Evolutionary conservation across 2,329 filamentous ascomycete species (phyloP), one percentile per base, ranked within the genome.

Genomic region (Cercospora sojina): DNA sequence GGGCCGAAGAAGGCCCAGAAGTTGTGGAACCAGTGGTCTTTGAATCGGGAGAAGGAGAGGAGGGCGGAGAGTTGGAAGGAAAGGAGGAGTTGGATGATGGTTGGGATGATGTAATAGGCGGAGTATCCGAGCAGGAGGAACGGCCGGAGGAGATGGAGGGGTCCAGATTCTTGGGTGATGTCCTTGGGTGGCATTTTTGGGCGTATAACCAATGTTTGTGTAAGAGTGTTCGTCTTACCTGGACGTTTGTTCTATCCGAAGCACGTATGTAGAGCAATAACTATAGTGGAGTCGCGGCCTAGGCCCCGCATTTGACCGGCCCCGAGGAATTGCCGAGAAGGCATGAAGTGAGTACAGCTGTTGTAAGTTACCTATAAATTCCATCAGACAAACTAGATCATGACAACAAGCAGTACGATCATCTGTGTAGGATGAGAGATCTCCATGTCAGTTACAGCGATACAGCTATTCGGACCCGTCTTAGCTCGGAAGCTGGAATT

Each of bases 1-100:
- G 87, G 86, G 0, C 87, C 87, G 53, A 82, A 81, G 62, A 74
- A 79, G 35, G 77, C 77, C 88, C 88, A 91, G 78, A 90, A 89
- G 47, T 78, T 77, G 61, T 82, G 82, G 77, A 90, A 91, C 85
- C 87, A 89, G 68, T 73, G 75, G 53, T 78, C 73, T 71, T 80
- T 78, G 72, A 80, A 76, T 41, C 69, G 67, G 64, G 64, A 67
- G 66, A 72, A 67, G 49, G 65, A 70, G 58, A 71, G 60, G 25
- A 78, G 68, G 47, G 74, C 67, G 9, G 51, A 60, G 62, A 77
- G 32, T 27, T 77, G 69, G 64, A 69, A 62, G 38, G 29, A 62
- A 12, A 68, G 57, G 53, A 77, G 13, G 35, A 88, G 79, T 12
- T 74, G 68, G 38, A 78, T 35, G 58, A 89, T 74, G 0, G 87